Base-by-base conservation (phyloP, 805 yeast species). In the Tetrapisispora namnaoensis region DNA sequence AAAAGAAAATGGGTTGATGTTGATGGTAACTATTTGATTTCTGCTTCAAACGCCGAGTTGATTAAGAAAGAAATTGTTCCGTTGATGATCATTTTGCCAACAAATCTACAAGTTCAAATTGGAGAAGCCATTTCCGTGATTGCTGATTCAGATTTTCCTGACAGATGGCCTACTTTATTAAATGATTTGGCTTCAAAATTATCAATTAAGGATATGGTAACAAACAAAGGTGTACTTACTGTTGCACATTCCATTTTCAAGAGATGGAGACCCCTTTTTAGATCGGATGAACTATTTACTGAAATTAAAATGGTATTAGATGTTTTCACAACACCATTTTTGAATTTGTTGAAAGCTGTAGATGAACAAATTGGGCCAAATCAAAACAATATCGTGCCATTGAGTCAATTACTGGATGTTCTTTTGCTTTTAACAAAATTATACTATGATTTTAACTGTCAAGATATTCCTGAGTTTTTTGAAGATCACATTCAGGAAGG, bases 391-490 rank as follows among this genome's bases (percentile, higher is more conserved):
- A 73, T 72, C 48, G 78, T 78, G 0, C 69, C 73, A 24, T 70
- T 89, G 51, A 62, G 61, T 34, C 70, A 81, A 1, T 71, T 83
- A 42, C 77, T 88, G 56, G 91, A 85, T 32, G 86, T 84, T 49
- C 66, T 90, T 56, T 69, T 83, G 45, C 68, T 89, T 21, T 72
- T 90, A 47, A 67, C 84, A 35, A 91, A 93, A 63, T 78, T 95
- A 36, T 95, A 86, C 67, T 88, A 81, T 63, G 99, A 93, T 65
- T 78, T 93, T 60, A 93, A 93, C 66, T 91, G 97, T 68, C 99
- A 95, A 69, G 99, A 93, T 68, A 83, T 93, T 47, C 99, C 99
- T 1, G 99, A 90, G 67, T 93, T 91, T 62, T 93, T 93, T 63
- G 99, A 95, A 69, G 98, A 93, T 68, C 78, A 93, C 63, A 69